Evolutionary conservation across 2,329 filamentous ascomycete species (phyloP).

Genomic region (Exophiala sideris): DNA sequence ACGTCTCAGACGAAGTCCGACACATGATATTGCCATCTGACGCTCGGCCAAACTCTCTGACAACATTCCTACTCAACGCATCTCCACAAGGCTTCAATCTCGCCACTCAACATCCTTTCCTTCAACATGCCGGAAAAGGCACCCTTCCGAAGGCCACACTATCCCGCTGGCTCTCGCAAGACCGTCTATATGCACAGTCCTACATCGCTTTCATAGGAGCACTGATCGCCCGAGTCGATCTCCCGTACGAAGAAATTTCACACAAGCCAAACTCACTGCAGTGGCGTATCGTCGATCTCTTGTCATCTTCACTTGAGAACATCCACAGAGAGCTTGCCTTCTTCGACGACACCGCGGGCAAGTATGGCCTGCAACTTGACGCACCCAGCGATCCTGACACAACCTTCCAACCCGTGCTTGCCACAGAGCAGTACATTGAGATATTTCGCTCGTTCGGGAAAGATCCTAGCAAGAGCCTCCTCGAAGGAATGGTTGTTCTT

Average conservation of each 20-base stretch:
- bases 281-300: conserved; percentile 58
- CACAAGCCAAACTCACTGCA: conserved; percentile 41
- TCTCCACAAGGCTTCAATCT: conserved; percentile 12
- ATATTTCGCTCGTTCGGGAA: conserved; percentile 57
- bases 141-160: conserved; percentile 55
- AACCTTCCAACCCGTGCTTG: conserved; percentile 37
- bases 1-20: neutral
- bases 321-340: conserved; percentile 65
- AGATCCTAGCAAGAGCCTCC: conserved; percentile 46
- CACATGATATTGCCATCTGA: neutral
- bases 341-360: conserved; percentile 61
- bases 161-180: conserved; percentile 67
- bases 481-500: conserved; percentile 69
- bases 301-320: conserved; percentile 63
- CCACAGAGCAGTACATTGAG: conserved; percentile 56
- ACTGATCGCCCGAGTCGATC: conserved; percentile 60
- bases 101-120: conserved; percentile 64
- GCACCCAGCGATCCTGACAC: conserved; percentile 8
- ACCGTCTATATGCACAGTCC: conserved; percentile 67
- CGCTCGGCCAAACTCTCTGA: conserved; percentile 14
- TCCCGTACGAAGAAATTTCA: conserved; percentile 46
- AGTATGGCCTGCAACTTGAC: conserved; percentile 57
- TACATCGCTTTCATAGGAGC: conserved; percentile 66
- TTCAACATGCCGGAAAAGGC: conserved; percentile 62
- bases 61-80: conserved; percentile 17